Evolutionary conservation across 768 basidiomycete species (phyloP), one percentile per base, ranked within the genome.

Genomic region (Gymnopilus junonius): DNA sequence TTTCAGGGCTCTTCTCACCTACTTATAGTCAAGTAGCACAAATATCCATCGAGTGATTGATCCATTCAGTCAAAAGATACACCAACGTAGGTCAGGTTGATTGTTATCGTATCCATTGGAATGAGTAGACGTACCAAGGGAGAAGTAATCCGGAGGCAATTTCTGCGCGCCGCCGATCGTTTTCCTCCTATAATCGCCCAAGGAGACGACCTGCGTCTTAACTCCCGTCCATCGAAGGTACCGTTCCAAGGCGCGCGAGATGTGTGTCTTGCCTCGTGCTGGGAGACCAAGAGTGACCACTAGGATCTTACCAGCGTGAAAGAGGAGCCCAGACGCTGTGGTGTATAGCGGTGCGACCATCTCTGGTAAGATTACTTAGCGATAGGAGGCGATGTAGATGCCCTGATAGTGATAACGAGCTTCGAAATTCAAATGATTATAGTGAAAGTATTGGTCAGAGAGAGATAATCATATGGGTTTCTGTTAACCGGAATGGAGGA

Each of bases 161-260:
- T 90, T 88, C 76, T 94, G 86, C 0, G 95, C 92, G 0, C 92
- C 90, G 8, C 97, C 97, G 15, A 99, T 79, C 0, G 89, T 87
- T 82, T 94, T 94, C 56, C 97, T 80, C 48, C 97, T 87, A 76
- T 97, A 95, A 76, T 99, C 97, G 21, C 97, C 97, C 10, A 99
- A 81, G 6, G 95, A 96, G 59, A 98, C 89, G 58, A 99, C 97
- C 65, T 91, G 87, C 0, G 95, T 97, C 77, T 97, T 98, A 58
- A 99, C 93, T 31, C 97, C 97, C 76, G 94, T 93, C 97, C 97
- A 99, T 75, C 95, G 85, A 1, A 99, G 85, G 76, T 99, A 99
- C n/a, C 97, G 88, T 75, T 99, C 97, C 12, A 99, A 83, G 7
- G 97, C 90, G 39, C 96, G 86, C 1, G 95, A 97, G 60, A 99